Evolutionary conservation across 78 protist species (phyloP).

Genomic region (Mastigamoeba balamuthi): DNA sequence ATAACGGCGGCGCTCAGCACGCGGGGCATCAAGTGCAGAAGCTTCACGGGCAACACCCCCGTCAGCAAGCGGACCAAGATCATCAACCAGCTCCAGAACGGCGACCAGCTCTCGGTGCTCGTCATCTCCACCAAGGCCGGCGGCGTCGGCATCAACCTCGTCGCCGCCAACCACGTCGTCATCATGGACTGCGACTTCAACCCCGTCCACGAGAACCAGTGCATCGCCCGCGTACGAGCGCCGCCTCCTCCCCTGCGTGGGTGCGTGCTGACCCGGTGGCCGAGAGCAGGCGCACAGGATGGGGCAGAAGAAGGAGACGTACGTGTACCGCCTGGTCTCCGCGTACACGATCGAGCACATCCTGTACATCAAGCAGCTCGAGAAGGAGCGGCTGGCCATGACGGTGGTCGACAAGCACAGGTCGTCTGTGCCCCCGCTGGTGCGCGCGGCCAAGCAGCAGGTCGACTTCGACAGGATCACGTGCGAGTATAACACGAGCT

Average conservation of each 20-base stretch:
- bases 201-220: too few species aligned
- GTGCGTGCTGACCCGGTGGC: slow-evolving; percentile 13
- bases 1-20: background rate
- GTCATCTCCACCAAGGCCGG: slow-evolving; percentile 38
- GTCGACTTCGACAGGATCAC: too few species aligned
- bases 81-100: background rate
- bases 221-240: background rate
- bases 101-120: background rate
- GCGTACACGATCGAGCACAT: slow-evolving; percentile 16
- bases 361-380: background rate
- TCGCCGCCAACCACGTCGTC: slow-evolving; percentile 10
- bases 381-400: background rate
- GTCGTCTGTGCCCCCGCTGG: too few species aligned
- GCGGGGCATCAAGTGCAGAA: background rate
- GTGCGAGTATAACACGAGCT: too few species aligned
- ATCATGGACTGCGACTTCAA: slow-evolving; percentile 2
- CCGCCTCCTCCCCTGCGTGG: background rate
- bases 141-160: slow-evolving; percentile 45
- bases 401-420: too few species aligned
- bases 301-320: slow-evolving; percentile 12
- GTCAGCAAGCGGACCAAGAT: background rate
- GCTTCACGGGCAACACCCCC: background rate
- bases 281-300: slow-evolving; percentile 20
- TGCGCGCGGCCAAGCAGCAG: too few species aligned
- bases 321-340: background rate